Base-by-base conservation (phyloP, 228 moss, liverwort and hornwort genomes). In the Sphagnum fallax region DNA sequence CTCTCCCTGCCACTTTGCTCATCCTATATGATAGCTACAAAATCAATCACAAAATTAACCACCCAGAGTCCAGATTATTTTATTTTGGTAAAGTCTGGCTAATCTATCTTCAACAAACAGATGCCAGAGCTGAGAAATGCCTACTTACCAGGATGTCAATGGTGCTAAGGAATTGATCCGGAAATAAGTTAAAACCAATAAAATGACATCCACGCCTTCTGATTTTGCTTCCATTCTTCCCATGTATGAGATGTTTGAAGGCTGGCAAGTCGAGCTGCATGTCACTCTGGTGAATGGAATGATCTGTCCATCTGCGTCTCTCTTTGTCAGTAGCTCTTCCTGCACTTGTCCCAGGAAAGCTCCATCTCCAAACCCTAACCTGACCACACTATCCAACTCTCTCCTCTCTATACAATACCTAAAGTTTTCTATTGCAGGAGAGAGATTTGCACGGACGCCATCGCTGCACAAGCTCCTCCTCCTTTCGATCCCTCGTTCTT, bases 231-330 rank as follows among this genome's bases (percentile, higher is more conserved):
- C 93, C 93, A 98, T 69, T 98, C 98, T 82, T 98, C 98, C 98
- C 98, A 93, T 5, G 98, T 98, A 75, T 98, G 98, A 50, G 94
- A 98, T 66, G 98, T 98, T 73, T 98, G 98, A 77, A 98, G 92
- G 71, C 94, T 94, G 74, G 98, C 98, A 81, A 98, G 82, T 72
- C 98, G 98, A 87, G 98, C 98, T 79, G 98, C 98, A 93, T 98
- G 98, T 94, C 98, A 98, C 94, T 98, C 98, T 98, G 98, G 98
- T 90, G 98, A 98, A 98, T 98, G 98, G 90, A 98, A 98, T 90
- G 98, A 98, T 98, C 98, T 94, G 94, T 98, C 98, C 98, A 98
- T 98, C 98, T 98, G 98, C 98, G 94, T 82, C 89, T 91, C 83
- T 82, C 90, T 90, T 93, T 92, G 94, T 98, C 91, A 98, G 92